These are phyloP conservation scores for Thelonectria rubi DNA, from an alignment of 2,329 filamentous ascomycete species.

Conservation along the genomic window DNA sequence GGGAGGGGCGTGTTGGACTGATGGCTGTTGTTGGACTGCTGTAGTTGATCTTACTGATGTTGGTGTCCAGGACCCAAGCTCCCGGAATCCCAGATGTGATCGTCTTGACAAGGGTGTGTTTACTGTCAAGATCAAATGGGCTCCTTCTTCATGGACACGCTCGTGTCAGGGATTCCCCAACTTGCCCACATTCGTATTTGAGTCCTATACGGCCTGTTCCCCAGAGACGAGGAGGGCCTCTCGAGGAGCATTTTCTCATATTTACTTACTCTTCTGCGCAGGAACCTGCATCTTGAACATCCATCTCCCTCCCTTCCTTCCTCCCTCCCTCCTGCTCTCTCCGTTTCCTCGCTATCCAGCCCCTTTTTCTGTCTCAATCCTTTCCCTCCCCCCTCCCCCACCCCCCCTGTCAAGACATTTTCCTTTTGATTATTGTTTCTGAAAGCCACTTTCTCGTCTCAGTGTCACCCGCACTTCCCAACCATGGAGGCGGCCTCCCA, in stretches of 20 bases:
- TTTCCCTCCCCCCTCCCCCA: neutral
- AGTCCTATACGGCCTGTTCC: constrained; percentile 25
- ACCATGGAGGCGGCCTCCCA: neutral
- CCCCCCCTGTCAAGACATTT: neutral
- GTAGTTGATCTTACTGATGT: neutral
- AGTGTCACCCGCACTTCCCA: neutral
- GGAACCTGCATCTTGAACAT: neutral
- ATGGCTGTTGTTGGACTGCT: too few species aligned
- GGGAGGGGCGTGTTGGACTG: neutral
- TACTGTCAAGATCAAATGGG: constrained; percentile 30
- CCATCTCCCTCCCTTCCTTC: neutral
- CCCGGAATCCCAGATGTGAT: constrained; percentile 40
- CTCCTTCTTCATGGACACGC: constrained; percentile 9
- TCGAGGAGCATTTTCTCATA: neutral
- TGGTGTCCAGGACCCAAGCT: constrained; percentile 39
- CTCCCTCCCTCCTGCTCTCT: neutral
- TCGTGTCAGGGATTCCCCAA: constrained; percentile 23
- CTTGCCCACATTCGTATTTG: constrained; percentile 31
- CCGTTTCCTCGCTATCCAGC: neutral
- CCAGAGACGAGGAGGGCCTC: constrained; percentile 8
- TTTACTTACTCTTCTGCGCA: too few species aligned
- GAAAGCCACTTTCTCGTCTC: neutral
- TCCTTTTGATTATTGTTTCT: neutral
- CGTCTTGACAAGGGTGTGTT: constrained; percentile 32
- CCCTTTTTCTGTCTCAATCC: neutral